Evolutionary conservation across 2,329 filamentous ascomycete genomes (phyloP), one percentile per base, ranked within the genome.

Genomic region (Alternaria infectoria): DNA sequence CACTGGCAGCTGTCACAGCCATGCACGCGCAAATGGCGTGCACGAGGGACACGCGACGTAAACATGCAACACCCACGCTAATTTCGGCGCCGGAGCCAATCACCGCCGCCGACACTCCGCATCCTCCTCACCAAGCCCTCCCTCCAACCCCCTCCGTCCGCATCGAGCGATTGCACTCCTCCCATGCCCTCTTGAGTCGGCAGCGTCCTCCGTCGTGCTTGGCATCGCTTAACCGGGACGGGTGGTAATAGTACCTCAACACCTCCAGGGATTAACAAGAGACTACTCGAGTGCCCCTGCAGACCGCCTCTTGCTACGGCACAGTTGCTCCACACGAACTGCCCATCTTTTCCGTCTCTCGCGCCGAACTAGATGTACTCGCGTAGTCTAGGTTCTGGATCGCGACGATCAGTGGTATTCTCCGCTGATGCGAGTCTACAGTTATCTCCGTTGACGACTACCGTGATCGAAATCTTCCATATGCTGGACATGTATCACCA

Each of bases 171-270:
- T 40, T 32, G 13, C 30, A 6, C 54, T 15, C 5, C 26, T 54
- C 58, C 44, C 30, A 21, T 46, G 23, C n/a, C 52, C 32, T 36
- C 58, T 44, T 46, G 15, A 55, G 54, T 49, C 30, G 45, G 51
- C 25, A 30, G 13, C 26, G n/a, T 28, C 44, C 45, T 47, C 45
- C 45, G 32, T 61, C 43, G 26, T 32, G 51, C 45, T 46, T 43
- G 52, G 58, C 44, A 12, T 46, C 58, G 58, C 58, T 57, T 47
- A 46, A 49, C 52, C 45, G 58, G 58, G 45, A 44, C 25, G 52
- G 58, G 52, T 23, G 26, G 21, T 46, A 25, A 57, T 61, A 61
- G 58, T 40, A 61, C 52, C 58, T 61, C 58, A 61, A 61, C 58
- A 32, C 36, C 51, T 55, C 52, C 51, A 49, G 40, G 30, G 50